Base-by-base conservation (phyloP, 2,329 filamentous ascomycete genomes). In the Ophiostoma sp. region DNA sequence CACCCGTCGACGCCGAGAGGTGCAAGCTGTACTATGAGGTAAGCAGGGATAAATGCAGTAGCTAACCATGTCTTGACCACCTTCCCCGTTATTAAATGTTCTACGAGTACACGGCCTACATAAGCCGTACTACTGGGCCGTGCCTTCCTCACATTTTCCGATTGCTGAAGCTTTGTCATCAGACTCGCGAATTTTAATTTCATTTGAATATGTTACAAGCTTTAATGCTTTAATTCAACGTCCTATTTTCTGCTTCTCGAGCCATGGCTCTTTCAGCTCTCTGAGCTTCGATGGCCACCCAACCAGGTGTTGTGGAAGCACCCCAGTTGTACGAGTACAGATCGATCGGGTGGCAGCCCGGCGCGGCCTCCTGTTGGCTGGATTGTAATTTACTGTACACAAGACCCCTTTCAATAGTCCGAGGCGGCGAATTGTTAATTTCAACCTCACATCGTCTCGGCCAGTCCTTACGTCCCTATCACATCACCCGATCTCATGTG, bases 331-430 rank as follows among this genome's bases (percentile, higher is more conserved):
- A n/a, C n/a, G n/a, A n/a, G n/a, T n/a, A 62, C 38, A 62, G 58
- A 41, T 62, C 58, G 36, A 62, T 41, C 36, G 14, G 70, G 36
- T 70, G 12, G 38, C 64, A 44, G 49, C 49, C 52, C 1, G 65
- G 49, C 16, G 65, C 41, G 36, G 49, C 64, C 55, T 40, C 27
- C 27, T 40, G 76, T 45, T 18, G 49, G 49, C n/a, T 27, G 12
- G 18, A n/a, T 27, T 7, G 49, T n/a, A 55, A 52, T 52, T 52
- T 12, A 47, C 5, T 47, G 44, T 14, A 11, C 45, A 44, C 42
- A 44, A 27, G 8, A 27, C 49, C 18, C 27, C n/a, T 45, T 4
- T 45, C 42, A 3, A 8, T 9, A 12, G 42, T 45, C 42, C 14
- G 14, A 27, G 27, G 8, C 42, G 42, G 14, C 42, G 14, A 12